Base-by-base conservation (phyloP, 1,139 yeast species). In the Pichia sp. region DNA sequence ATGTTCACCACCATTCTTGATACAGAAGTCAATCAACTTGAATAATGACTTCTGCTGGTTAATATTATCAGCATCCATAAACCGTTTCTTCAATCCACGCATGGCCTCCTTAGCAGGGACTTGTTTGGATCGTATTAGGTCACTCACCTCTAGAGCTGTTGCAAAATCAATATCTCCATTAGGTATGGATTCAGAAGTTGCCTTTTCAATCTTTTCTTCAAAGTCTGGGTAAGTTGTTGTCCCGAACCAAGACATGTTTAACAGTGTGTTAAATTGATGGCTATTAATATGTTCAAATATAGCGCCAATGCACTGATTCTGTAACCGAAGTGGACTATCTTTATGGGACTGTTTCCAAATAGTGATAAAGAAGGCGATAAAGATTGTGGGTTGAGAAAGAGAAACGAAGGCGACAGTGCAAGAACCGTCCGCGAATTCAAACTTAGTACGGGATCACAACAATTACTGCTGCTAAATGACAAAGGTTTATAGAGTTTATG, bases 1-100 rank as follows among this genome's bases (percentile, higher is more conserved):
- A 51, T 86, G 95, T 35, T 68, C 67, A 7, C 99, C 99, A 33
- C 96, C 88, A 57, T 93, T 91, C 63, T 93, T 91, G 39, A 91
- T 82, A 60, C 96, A 85, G 32, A 86, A 72, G 51, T 91, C 97
- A 18, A 79, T 67, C 46, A 93, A 64, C 53, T 81, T 82, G 52
- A 94, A 69, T 0, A 88, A 69, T 9, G 91, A 73, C 26, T 76
- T 67, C 50, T 84, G 83, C 22, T 79, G 72, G 57, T 87, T 87
- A 7, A 96, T 95, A 50, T 80, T 80, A 22, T 62, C 54, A 22
- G 47, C 51, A 41, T 71, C 64, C 21, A 79, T 65, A 27, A 88
- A 63, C 33, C 96, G 68, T 47, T 78, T 80, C 64, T 86, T 87
- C 44, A 91, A 62, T 14, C 80, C 64, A 45, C 94, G 64, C 94